Base-by-base conservation (phyloP, 2,329 filamentous ascomycete species). In the Graphilbum sp. region DNA sequence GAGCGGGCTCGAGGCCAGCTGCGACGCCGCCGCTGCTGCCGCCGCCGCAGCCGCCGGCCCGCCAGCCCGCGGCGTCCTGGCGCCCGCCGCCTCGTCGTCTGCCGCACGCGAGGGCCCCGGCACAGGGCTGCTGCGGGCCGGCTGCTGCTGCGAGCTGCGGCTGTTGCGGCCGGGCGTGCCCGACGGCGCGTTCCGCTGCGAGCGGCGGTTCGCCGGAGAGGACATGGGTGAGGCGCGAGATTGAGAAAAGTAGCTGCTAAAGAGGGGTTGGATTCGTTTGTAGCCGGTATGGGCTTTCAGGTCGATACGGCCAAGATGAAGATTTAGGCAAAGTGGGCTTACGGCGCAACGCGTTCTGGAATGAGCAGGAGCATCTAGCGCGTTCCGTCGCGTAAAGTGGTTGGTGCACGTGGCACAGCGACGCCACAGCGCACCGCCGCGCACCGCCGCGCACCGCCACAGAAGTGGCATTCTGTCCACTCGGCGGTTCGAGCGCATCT, bases 1-100 rank as follows among this genome's bases (percentile, higher is more conserved):
- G 46, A 94, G 66, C 31, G 87, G 87, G 41, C 86, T 93, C 4
- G 85, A 90, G 5, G 73, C 72, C 44, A 77, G 63, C 47, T 67
- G 63, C 18, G 66, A 64, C 18, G 39, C 19, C 1, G 32, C 32
- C 4, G 58, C 48, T 25, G 40, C 43, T 3, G 42, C 40, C 32
- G 38, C 34, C 13, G 31, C 17, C 9, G 24, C 24, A 2, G 17
- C 23, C 9, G 32, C 21, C 13, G 36, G n/a, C 2, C 21, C 29
- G n/a, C 32, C 32, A 20, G 32, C 32, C 13, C 24, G 37, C 10
- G 32, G 18, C 24, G 37, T 24, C 13, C 13, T 24, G n/a, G n/a
- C n/a, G n/a, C n/a, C n/a, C n/a, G n/a, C n/a, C n/a, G n/a, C n/a
- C n/a, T n/a, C n/a, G n/a, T n/a, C n/a, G n/a, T n/a, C n/a, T n/a